A percentile compares a stretch with the other conserved stretches of the same genome.
phyloP scores from a whole-genome alignment of 2,329 filamentous ascomycete species.

The Aspergillus sclerotialis region DNA sequence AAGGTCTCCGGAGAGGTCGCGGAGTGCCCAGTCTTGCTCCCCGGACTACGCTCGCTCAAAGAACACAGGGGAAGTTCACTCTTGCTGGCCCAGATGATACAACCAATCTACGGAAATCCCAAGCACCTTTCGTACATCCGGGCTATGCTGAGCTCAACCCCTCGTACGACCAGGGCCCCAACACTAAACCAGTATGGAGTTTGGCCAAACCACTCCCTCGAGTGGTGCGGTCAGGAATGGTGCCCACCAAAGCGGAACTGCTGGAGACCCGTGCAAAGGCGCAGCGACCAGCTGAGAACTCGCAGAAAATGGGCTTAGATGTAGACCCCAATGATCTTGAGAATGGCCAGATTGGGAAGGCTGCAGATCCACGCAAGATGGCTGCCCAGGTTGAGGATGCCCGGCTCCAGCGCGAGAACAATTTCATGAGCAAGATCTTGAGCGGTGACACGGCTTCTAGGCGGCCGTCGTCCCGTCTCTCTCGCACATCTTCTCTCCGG shows the following conservation, averaged over 20 bases:
- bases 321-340: conserved; percentile 38
- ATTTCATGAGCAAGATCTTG: conserved; percentile 29
- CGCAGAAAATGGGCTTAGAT: conserved; percentile 26
- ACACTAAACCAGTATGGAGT: conserved; percentile 47
- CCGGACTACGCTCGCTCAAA: conserved; percentile 19
- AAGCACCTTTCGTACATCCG: conserved; percentile 46
- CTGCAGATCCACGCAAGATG: conserved; percentile 32
- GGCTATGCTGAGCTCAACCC: conserved; percentile 49
- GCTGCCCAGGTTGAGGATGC: conserved; percentile 41
- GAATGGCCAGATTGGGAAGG: conserved; percentile 34
- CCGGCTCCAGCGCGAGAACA: conserved; percentile 34
- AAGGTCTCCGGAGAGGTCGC: conserved; percentile 15
- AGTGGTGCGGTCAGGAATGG: conserved; percentile 48
- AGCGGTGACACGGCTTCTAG: conserved; percentile 17
- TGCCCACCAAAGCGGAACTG: conserved; percentile 38
- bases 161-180: conserved; percentile 46
- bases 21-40: conserved; percentile 17
- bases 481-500: conserved; percentile 17
- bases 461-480: conserved; percentile 13
- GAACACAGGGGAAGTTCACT: conserved; percentile 24
- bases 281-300: conserved; percentile 25
- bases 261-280: conserved; percentile 22
- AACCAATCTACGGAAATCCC: conserved; percentile 21
- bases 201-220: conserved; percentile 49
- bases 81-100: conserved; percentile 26